Evolutionary conservation across 257 asterid species (phyloP).

Genomic region (Plectranthus barbatus): DNA sequence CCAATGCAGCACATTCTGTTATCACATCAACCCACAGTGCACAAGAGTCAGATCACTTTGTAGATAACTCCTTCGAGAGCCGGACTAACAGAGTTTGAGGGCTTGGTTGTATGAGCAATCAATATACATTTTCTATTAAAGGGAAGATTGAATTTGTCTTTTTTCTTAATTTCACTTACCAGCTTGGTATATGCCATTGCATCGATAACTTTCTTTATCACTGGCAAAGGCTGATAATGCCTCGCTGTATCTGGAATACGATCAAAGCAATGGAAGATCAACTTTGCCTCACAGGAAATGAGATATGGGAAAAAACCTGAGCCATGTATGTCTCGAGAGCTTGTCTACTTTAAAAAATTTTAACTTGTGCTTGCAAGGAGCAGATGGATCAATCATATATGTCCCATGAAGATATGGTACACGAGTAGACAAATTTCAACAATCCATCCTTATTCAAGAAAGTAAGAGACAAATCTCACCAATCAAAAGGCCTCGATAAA

Average conservation of each 20-base stretch:
- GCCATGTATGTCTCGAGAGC: neutral
- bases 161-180: conserved; percentile 63
- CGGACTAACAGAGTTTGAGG: neutral
- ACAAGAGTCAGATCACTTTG: neutral
- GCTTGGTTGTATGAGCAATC: too few species aligned
- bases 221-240: conserved; percentile 66
- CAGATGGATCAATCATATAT: neutral
- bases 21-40: neutral
- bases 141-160: conserved; percentile 3
- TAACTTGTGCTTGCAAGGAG: neutral
- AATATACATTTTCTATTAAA: too few species aligned
- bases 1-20: conserved; percentile 95
- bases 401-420: neutral
- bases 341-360: neutral
- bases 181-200: conserved; percentile 85
- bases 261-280: neutral
- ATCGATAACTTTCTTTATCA: conserved; percentile 80
- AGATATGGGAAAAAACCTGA: neutral
- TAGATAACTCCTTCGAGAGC: too few species aligned
- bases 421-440: too few species aligned
- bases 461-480: conserved; percentile 36
- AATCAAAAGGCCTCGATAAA: conserved; percentile 81
- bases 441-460: neutral
- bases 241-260: conserved; percentile 66
- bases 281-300: neutral